Base-by-base conservation (phyloP, 768 basidiomycete genomes). In the Suillus sp. region DNA sequence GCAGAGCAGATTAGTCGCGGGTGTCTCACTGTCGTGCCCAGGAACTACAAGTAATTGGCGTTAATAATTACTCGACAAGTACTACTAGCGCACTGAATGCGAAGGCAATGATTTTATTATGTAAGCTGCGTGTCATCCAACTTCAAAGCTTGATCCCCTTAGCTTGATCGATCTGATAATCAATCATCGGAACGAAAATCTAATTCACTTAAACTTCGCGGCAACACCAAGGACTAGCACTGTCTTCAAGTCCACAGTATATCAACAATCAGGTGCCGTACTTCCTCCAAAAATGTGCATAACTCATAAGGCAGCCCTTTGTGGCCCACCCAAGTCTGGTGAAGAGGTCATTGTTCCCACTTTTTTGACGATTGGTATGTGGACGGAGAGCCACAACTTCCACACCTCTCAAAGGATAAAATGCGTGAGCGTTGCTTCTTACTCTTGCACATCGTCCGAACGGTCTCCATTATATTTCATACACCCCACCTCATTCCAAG, bases 351-450 rank as follows among this genome's bases (percentile, higher is more conserved):
- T 37, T 55, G 54, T 55, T 22, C n/a, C 54, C 22, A 37, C 35
- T 22, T 14, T 32, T 25, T 55, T 55, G 34, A 34, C 22, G n/a
- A 9, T 2, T 22, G 34, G 13, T 13, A 35, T 55, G 54, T 56
- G 54, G 54, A 56, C 54, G 7, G 34, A 22, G 34, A 22, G 53
- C 54, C 35, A 37, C 35, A 9, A 9, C 22, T 18, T 55, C 54
- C 35, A 55, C 54, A 55, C 35, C 51, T 53, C 27, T 20, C 51
- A 22, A 55, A 22, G 34, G 34, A 55, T 55, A 55, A 50, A 55
- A 55, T 55, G 51, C 30, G 11, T 32, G n/a, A 35, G n/a, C 34
- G 3, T 37, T 32, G 20, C 10, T 53, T 54, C 32, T 7, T 3
- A 2, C 2, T 53, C 14, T 3, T 55, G 48, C 9, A 25, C 7